Conservation (phyloP, 2,329 filamentous ascomycete species). For the Atkinsonella hypoxylon region DNA sequence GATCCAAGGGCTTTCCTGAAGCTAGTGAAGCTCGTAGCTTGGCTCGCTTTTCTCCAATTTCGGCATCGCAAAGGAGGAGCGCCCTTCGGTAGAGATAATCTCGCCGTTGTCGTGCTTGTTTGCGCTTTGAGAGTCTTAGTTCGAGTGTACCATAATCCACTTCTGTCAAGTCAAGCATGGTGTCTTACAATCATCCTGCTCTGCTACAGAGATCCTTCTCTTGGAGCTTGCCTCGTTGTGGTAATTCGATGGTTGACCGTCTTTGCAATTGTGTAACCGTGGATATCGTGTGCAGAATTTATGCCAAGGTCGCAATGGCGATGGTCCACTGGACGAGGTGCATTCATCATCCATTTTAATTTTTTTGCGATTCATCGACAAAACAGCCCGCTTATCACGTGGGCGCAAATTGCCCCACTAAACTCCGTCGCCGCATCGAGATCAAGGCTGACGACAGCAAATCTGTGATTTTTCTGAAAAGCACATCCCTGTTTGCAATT, state of each 20-base stretch:
- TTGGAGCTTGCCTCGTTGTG: background rate
- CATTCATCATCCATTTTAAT: background rate
- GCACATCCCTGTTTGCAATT: constrained; percentile 3
- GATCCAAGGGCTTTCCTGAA: constrained; percentile 75
- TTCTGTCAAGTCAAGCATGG: background rate
- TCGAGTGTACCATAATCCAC: background rate
- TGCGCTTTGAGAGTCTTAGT: constrained; percentile 15
- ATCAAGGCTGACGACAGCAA: constrained; percentile 9
- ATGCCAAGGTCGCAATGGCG: background rate
- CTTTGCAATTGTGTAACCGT: background rate
- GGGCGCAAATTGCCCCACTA: constrained; percentile 29
- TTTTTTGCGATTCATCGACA: constrained; percentile 19
- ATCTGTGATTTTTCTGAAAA: constrained; percentile 1
- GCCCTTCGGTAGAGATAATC: constrained; percentile 77
- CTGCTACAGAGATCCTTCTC: background rate
- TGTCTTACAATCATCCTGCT: constrained; percentile 8
- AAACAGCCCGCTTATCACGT: constrained; percentile 25
- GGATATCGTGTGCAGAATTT: background rate
- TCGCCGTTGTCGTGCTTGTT: constrained; percentile 29
- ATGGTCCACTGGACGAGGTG: background rate
- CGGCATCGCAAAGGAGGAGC: constrained; percentile 76
- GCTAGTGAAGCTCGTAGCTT: constrained; percentile 79
- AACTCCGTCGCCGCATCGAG: constrained; percentile 17
- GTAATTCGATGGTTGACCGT: background rate
- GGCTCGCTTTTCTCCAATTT: constrained; percentile 82